Percentiles rank a stretch among this genome's conserved stretches.
Evolutionary conservation across 1,284 basidiomycete species (phyloP).

Genomic region (Coniferiporia sulphurascens): DNA sequence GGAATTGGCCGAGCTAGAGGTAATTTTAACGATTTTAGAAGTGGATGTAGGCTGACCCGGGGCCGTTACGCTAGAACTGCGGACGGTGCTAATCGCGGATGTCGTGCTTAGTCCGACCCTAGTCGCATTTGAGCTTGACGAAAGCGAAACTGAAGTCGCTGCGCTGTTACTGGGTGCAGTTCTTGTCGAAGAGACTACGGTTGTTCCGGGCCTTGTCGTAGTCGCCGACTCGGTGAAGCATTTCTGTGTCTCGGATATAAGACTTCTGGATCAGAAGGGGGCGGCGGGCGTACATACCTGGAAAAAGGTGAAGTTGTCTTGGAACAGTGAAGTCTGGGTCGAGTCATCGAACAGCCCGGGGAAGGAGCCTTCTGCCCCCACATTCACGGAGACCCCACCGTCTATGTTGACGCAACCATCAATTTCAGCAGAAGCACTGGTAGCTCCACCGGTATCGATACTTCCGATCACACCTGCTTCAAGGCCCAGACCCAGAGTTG

Average conservation of each 20-base stretch:
- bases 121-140: background rate
- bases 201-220: background rate
- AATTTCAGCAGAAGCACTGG: constrained; percentile 4
- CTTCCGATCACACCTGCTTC: constrained; percentile 22
- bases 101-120: background rate
- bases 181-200: background rate
- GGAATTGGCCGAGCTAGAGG: background rate
- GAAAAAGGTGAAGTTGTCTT: constrained; percentile 28
- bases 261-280: too few relatives aligned
- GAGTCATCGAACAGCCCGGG: constrained; percentile 27
- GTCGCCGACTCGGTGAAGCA: constrained; percentile 3
- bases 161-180: background rate
- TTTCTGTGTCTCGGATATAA: background rate
- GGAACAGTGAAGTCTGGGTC: constrained; percentile 25
- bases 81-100: too few relatives aligned
- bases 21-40: background rate
- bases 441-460: background rate
- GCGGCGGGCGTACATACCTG: constrained; percentile 15
- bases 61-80: too few relatives aligned
- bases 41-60: too few relatives aligned
- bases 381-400: constrained; percentile 24
- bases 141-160: background rate
- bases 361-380: constrained; percentile 27
- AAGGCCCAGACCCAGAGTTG: constrained; percentile 33
- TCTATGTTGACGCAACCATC: constrained; percentile 28